Conservation (phyloP, 371 early-diverging fungal species). For the Syncephalastrum sp. region DNA sequence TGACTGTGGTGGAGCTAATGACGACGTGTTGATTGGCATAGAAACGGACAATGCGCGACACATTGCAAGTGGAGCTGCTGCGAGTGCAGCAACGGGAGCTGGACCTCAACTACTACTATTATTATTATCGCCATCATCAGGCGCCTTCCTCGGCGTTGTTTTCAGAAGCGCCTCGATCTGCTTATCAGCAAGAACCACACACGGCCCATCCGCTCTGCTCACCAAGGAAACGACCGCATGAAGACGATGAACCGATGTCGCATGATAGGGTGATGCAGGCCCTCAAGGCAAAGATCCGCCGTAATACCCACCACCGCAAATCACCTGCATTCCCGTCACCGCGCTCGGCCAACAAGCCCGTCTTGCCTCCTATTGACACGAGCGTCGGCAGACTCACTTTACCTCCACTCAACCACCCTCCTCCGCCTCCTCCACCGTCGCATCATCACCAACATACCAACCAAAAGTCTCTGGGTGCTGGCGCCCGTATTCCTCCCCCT, state of each 20-base stretch:
- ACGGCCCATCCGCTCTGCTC: conserved; percentile 42
- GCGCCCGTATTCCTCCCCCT: conserved; percentile 32
- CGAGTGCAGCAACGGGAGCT: conserved; percentile 37
- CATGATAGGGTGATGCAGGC: conserved; percentile 42
- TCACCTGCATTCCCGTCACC: conserved; percentile 24
- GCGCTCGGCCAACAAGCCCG: conserved; percentile 30
- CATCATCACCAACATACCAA: conserved; percentile 4
- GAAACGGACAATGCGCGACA: conserved; percentile 44
- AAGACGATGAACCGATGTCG: conserved; percentile 16
- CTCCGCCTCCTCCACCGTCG: neutral
- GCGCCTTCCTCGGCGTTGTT: conserved; percentile 27
- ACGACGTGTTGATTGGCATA: conserved; percentile 4
- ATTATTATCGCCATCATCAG: conserved; percentile 13
- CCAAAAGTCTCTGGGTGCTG: conserved; percentile 9
- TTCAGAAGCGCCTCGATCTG: conserved; percentile 1
- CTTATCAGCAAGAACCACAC: conserved; percentile 20
- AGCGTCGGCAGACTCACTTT: conserved; percentile 18
- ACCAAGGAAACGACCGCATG: conserved; percentile 9
- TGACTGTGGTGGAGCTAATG: neutral
- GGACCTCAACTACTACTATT: conserved; percentile 36
- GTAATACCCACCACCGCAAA: conserved; percentile 9
- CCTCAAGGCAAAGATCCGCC: conserved; percentile 34
- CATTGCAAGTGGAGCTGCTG: conserved; percentile 36
- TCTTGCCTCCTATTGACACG: conserved; percentile 40
- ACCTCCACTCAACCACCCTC: conserved; percentile 7